These are phyloP conservation scores for Schoenoplectus tabernaemontani DNA, from an alignment of 202 grass and related monocot genomes.

Conservation along the genomic window DNA sequence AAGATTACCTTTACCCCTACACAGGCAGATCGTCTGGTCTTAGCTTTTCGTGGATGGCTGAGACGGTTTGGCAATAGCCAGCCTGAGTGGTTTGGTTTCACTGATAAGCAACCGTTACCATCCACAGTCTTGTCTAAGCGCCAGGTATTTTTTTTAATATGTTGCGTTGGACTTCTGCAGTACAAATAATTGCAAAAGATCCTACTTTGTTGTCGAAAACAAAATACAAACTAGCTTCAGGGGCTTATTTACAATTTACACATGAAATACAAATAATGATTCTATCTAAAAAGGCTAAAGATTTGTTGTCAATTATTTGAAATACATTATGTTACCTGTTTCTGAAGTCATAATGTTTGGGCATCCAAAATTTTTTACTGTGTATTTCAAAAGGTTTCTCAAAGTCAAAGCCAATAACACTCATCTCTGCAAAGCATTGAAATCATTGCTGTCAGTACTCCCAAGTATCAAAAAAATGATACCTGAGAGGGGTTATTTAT, in stretches of 20 bases:
- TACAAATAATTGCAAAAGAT: not conserved
- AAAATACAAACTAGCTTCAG: not conserved
- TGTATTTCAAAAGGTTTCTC: not conserved
- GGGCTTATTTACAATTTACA: not conserved
- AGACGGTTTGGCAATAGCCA: constrained; percentile 82
- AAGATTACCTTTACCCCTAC: constrained; percentile 89
- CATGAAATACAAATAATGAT: not conserved
- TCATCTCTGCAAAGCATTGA: not conserved
- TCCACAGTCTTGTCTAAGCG: constrained; percentile 71
- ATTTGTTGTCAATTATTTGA: not conserved
- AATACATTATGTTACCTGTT: not conserved
- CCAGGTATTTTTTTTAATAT: constrained; percentile 37
- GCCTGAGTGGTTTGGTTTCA: constrained; percentile 85
- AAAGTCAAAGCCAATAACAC: not conserved
- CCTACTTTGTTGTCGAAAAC: not conserved
- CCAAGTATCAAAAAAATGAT: not conserved
- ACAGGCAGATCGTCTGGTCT: constrained; percentile 79
- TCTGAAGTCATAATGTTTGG: not conserved
- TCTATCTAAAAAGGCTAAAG: not conserved
- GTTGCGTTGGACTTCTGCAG: not conserved
- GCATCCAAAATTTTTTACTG: not conserved
- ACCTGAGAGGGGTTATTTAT: not conserved
- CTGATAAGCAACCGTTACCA: constrained; percentile 56
- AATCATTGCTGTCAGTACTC: not conserved
- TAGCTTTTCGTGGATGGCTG: constrained; percentile 82